These are phyloP conservation scores for Polyplosphaeria fusca DNA, from an alignment of 495 filamentous ascomycete genomes.

Conservation along the genomic window DNA sequence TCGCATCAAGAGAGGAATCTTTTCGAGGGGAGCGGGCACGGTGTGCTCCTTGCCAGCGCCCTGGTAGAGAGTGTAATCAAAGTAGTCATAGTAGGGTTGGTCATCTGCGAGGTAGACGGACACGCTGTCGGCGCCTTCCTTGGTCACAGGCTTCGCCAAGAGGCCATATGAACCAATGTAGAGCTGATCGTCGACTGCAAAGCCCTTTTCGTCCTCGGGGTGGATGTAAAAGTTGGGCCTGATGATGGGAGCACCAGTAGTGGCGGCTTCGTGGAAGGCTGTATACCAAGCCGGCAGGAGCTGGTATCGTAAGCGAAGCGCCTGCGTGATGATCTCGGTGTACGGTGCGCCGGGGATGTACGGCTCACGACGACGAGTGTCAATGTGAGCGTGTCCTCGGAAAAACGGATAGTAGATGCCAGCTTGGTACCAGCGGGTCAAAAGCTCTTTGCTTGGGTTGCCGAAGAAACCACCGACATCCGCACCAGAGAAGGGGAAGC, in stretches of 20 bases:
- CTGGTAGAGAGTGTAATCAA: constrained; percentile 70
- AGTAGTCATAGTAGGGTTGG: constrained; percentile 91
- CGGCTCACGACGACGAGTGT: constrained; percentile 88
- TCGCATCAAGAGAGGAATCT: constrained; percentile 83
- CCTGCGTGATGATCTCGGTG: constrained; percentile 77
- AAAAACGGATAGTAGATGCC: constrained; percentile 99
- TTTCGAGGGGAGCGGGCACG: constrained; percentile 73
- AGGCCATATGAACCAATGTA: constrained; percentile 84
- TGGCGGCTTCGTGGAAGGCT: constrained; percentile 83
- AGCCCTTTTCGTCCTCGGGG: constrained; percentile 79
- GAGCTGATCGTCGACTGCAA: constrained; percentile 87
- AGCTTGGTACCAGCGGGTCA: constrained; percentile 93
- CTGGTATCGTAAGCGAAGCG: constrained; percentile 82
- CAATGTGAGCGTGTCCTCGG: constrained; percentile 96
- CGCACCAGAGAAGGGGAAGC: constrained; percentile 90
- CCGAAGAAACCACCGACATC: constrained; percentile 99
- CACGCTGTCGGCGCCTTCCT: constrained; percentile 65
- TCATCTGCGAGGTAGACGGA: constrained; percentile 84
- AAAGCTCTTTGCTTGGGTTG: constrained; percentile 85
- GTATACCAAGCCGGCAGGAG: constrained; percentile 96
- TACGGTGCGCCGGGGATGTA: constrained; percentile 85
- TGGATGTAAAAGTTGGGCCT: constrained; percentile 89
- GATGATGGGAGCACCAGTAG: constrained; percentile 80
- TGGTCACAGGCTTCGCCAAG: constrained; percentile 80
- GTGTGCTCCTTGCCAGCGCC: constrained; percentile 58